Base-by-base conservation (phyloP, 2,329 filamentous ascomycete genomes). In the Purpureocillium takamizusanense region DNA sequence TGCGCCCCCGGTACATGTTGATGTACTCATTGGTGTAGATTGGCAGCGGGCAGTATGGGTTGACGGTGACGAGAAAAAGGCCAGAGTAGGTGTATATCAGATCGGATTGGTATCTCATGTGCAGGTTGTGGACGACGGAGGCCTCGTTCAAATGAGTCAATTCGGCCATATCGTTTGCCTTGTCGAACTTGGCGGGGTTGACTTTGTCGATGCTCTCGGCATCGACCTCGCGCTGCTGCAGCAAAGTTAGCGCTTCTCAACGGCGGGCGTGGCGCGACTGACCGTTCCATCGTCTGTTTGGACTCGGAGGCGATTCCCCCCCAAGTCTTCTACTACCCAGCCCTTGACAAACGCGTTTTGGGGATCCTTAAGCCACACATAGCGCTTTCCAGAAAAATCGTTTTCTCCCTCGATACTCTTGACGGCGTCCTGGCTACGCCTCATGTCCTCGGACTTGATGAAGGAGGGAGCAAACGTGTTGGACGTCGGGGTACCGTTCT, bases 161-260 rank as follows among this genome's bases (percentile, higher is more conserved):
- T 61, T 98, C 92, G 17, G 94, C 92, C 92, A 98, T 98, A 62
- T 98, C 94, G 66, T 94, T 88, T 47, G 90, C 90, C 65, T 95
- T 98, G 74, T 98, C 92, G 66, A 98, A 98, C 60, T 98, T 98
- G 54, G 90, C 90, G 34, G 92, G 92, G 63, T 98, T 98, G 68
- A 98, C 94, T 65, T 95, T 97, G 71, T 98, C 94, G 49, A 95
- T 88, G 51, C 80, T 83, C 52, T 97, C 89, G 37, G 76, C 66
- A 48, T 90, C 82, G 36, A 92, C 82, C 56, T 94, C 85, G 49
- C 87, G 82, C 78, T 95, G 87, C 80, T 92, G 49, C 21, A 25
- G 25, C 2, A 8, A 13, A 10, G 43, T 61, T 36, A 59, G 51
- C 36, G 28, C 25, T 21, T 11, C 17, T 27, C 10, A 13, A 7